A percentile compares a stretch with the other conserved stretches of the same genome.
Evolutionary conservation across 2,329 filamentous ascomycete species (phyloP).

Genomic region (Akanthomyces dipterigenus): DNA sequence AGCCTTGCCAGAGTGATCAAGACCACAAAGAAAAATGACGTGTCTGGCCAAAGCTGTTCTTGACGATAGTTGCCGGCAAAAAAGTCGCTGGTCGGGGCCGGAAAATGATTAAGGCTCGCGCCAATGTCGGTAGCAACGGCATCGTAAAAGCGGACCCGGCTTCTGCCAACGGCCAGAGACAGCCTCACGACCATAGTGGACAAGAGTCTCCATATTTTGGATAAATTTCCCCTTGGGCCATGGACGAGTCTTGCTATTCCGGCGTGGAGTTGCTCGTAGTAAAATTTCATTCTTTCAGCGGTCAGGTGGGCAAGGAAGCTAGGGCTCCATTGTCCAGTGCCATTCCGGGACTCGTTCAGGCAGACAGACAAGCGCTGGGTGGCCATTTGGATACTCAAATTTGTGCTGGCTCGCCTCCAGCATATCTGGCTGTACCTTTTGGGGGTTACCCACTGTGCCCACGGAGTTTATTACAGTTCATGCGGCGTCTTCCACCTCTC

Average conservation of each 20-base stretch:
- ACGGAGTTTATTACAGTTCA: conserved; percentile 7
- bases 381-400: not conserved
- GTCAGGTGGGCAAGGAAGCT: not conserved
- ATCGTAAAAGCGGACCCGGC: conserved; percentile 6
- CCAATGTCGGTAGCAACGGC: conserved; percentile 10
- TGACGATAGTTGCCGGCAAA: not conserved
- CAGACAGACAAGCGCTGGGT: not conserved
- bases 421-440: not conserved
- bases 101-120: conserved; percentile 8
- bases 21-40: conserved; percentile 4
- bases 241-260: not conserved
- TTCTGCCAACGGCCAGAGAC: conserved; percentile 4
- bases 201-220: conserved; percentile 4
- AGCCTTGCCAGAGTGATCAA: not conserved
- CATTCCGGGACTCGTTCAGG: not conserved
- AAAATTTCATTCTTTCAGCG: not conserved
- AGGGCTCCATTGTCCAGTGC: not conserved
- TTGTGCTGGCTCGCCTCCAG: not conserved
- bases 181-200: conserved; percentile 4
- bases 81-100: not conserved
- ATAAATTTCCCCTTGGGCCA: not conserved
- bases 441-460: conserved; percentile 1
- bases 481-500: not conserved
- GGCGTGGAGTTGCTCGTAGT: not conserved
- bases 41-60: not conserved